Conservation (phyloP, 345 rosid genomes). For the Brassica nigra region DNA sequence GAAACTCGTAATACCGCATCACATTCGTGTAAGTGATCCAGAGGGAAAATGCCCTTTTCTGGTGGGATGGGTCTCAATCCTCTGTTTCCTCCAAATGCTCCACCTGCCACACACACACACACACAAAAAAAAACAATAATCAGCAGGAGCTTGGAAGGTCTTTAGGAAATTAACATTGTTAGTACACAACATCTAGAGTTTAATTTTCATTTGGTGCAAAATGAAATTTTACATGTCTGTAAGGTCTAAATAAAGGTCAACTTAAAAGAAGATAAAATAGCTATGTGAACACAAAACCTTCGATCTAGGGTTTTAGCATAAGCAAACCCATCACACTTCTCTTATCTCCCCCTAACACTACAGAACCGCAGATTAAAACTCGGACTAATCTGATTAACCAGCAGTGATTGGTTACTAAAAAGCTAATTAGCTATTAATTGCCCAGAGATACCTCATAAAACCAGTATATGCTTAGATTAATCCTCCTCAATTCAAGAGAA, state of each 20-base stretch:
- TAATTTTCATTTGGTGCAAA: background rate
- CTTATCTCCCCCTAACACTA: background rate
- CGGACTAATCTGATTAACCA: background rate
- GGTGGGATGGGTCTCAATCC: constrained; percentile 92
- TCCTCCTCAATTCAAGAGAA: background rate
- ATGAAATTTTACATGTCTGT: background rate
- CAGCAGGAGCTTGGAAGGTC: background rate
- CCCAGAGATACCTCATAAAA: background rate
- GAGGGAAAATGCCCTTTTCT: constrained; percentile 88
- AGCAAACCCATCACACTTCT: background rate
- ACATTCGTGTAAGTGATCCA: constrained; percentile 88
- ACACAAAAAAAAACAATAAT: background rate
- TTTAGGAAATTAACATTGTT: background rate
- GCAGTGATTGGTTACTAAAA: background rate
- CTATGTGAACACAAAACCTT: background rate
- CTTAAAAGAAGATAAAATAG: background rate
- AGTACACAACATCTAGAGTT: background rate
- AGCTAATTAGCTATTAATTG: background rate
- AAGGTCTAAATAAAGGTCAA: background rate
- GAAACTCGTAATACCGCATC: constrained; percentile 55
- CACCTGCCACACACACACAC: constrained; percentile 50
- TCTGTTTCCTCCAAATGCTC: constrained; percentile 94
- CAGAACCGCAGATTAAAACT: background rate
- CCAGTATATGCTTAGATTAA: background rate
- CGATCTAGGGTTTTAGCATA: background rate